These are phyloP conservation scores for Blastobotrys raffinosifermentans DNA, from an alignment of 1,139 yeast species.

Conservation along the genomic window DNA sequence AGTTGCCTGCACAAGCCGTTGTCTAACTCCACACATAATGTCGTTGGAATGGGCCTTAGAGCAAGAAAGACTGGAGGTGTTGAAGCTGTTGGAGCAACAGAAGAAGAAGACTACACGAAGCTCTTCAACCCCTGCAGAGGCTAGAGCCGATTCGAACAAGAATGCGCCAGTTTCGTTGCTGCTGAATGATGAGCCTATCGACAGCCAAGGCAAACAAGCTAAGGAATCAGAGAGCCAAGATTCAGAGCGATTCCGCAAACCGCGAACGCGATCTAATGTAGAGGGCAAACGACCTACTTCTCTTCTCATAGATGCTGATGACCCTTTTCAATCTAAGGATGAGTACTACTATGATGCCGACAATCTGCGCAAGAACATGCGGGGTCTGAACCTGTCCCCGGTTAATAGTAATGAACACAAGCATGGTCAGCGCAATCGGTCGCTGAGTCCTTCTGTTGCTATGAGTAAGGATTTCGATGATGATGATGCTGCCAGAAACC, in stretches of 20 bases:
- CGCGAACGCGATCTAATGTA: too few relatives aligned
- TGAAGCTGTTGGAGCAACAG: constrained; percentile 31
- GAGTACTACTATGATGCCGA: constrained; percentile 12
- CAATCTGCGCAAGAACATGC: constrained; percentile 4
- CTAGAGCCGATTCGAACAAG: not conserved
- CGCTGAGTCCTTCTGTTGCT: constrained; percentile 1
- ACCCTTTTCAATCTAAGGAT: constrained; percentile 12
- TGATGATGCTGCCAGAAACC: constrained; percentile 4
- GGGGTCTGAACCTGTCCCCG: not conserved
- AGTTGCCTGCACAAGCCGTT: too few relatives aligned
- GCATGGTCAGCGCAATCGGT: too few relatives aligned
- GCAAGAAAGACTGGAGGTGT: constrained; percentile 39
- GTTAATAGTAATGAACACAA: too few relatives aligned
- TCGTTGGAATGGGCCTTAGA: constrained; percentile 44
- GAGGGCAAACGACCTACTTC: not conserved
- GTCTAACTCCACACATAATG: too few relatives aligned
- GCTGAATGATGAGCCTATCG: constrained; percentile 16
- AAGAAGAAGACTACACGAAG: constrained; percentile 2
- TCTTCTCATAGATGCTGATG: constrained; percentile 1
- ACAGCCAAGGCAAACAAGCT: too few relatives aligned
- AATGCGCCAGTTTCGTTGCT: constrained; percentile 14
- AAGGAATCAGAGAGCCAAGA: too few relatives aligned
- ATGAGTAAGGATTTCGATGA: too few relatives aligned
- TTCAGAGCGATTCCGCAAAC: too few relatives aligned
- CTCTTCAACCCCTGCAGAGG: not conserved